Base-by-base conservation (phyloP, 1,284 basidiomycete species). In the Melanopsichium pennsylvanicum region DNA sequence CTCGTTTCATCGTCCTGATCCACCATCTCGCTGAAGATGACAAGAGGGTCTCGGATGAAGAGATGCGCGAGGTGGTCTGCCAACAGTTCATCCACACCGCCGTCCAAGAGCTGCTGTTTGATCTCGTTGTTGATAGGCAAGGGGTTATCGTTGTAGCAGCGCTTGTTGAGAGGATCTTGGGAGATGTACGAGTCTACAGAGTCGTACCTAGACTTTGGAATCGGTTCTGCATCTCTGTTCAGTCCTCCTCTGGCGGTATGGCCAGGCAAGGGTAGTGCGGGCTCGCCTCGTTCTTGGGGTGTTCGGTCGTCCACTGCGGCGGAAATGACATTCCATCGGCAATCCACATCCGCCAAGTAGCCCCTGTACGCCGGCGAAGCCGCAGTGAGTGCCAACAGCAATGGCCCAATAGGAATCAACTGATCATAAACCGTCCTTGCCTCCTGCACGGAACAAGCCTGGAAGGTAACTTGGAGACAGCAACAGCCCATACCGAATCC, bases 401-500 rank as follows among this genome's bases (percentile, higher is more conserved):
- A 90, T 0, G 96, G 96, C 2, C 92, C 93, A 21, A 98, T 84
- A 4, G 96, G 96, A 18, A 96, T 88, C 39, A 98, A 85, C 21
- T 91, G 91, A 81, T 99, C 96, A 81, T 99, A 98, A 80, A 97
- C 87, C 44, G 90, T 85, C 72, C 93, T 86, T 5, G 96, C 95
- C 81, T 98, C 93, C 35, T 87, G 85, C 23, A 98, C 88, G 81
- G 93, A 92, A 82, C 91, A 95, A 0, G 93, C 90, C 82, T 99
- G 96, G 84, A 98, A 97, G 4, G 96, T 99, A 68, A 98, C 86
- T 80, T 99, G 96, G 44, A 99, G 84, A 82, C 96, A 98, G 79
- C 92, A 96, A 78, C 95, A 97, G 3, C 96, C 96, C 95, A 97
- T 98, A 37, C 96, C 96, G 82, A 99, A 99, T 21, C 94, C 95